These are phyloP conservation scores for Zarea fungicola DNA, from an alignment of 2,329 filamentous ascomycete genomes.

Conservation along the genomic window DNA sequence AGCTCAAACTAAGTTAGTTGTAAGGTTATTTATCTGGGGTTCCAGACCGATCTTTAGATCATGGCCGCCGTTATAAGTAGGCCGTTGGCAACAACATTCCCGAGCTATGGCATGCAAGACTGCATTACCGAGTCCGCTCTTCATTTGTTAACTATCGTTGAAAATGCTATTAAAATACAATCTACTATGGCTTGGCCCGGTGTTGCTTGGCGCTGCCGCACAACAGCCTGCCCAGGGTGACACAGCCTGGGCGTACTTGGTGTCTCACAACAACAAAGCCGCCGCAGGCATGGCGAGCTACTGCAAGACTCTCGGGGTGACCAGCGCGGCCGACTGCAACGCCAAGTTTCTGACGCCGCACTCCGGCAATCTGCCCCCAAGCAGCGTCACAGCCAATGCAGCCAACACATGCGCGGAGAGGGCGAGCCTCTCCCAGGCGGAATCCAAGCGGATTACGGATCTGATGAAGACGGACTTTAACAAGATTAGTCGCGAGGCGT, in stretches of 20 bases:
- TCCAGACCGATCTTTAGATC: not conserved
- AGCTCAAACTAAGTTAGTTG: not conserved
- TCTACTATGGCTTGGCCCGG: not conserved
- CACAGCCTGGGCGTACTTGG: not conserved
- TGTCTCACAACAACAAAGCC: not conserved
- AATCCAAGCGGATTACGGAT: not conserved
- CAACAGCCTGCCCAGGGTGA: not conserved
- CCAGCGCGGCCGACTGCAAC: not conserved
- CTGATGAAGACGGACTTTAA: not conserved
- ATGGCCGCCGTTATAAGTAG: not conserved
- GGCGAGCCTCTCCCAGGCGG: not conserved
- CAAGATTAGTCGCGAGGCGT: too few species aligned
- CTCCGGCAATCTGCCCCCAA: not conserved
- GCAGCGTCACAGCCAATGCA: not conserved
- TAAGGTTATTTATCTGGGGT: not conserved
- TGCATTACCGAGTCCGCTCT: not conserved
- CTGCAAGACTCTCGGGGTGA: not conserved
- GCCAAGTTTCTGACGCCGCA: not conserved
- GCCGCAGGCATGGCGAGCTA: not conserved
- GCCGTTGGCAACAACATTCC: not conserved
- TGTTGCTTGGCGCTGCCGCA: not conserved
- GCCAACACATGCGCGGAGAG: not conserved
- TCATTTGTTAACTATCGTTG: not conserved
- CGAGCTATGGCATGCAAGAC: not conserved
- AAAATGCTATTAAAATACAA: not conserved